phyloP scores from a whole-genome alignment of 805 yeast species.

The Saccharomyces jurei region DNA sequence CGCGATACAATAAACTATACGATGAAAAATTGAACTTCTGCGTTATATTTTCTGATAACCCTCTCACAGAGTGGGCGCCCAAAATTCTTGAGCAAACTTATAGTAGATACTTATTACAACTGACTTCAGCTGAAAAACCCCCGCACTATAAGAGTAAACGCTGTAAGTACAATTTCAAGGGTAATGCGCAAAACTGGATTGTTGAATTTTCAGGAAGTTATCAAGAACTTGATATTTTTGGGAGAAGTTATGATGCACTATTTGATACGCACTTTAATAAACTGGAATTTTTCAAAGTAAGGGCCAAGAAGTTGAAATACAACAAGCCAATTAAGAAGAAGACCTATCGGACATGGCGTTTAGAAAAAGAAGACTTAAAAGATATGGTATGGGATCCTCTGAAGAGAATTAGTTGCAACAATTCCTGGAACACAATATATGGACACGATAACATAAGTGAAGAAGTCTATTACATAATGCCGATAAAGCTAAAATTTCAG shows the following conservation, averaged over 20 bases:
- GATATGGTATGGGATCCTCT: slow-evolving; percentile 20
- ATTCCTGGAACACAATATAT: not conserved
- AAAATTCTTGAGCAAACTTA: not conserved
- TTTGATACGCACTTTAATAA: slow-evolving; percentile 13
- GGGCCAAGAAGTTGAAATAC: not conserved
- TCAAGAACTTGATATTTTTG: not conserved
- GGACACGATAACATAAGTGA: not conserved
- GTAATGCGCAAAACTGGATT: not conserved
- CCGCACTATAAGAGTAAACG: not conserved
- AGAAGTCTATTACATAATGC: not conserved
- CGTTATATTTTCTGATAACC: not conserved
- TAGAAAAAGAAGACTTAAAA: slow-evolving; percentile 8
- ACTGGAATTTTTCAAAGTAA: slow-evolving; percentile 15
- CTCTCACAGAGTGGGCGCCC: not conserved
- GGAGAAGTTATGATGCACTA: slow-evolving; percentile 1
- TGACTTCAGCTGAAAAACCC: not conserved
- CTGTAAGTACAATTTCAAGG: not conserved
- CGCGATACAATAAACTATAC: not conserved
- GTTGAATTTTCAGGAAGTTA: not conserved
- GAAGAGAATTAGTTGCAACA: not conserved
- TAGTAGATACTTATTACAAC: not conserved
- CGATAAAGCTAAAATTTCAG: slow-evolving; percentile 1
- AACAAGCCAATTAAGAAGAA: not conserved
- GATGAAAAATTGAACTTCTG: not conserved
- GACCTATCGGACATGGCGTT: slow-evolving; percentile 9